These are phyloP conservation scores for Naganishia sp. DNA, from an alignment of 1,284 basidiomycete species.

Conservation along the genomic window DNA sequence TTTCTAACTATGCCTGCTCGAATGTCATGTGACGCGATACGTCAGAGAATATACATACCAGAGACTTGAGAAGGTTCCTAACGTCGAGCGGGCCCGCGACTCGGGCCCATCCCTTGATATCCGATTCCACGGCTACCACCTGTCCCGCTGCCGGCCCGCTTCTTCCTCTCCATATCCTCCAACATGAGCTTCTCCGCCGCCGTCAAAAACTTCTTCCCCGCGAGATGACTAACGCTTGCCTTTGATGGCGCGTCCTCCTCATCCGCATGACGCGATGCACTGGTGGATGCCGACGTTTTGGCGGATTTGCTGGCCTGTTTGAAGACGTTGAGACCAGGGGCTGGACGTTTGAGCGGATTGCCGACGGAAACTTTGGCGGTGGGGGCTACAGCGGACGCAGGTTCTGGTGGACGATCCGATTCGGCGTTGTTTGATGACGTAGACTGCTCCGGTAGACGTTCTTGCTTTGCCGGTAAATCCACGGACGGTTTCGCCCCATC, in stretches of 20 bases:
- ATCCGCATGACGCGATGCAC: slow-evolving; percentile 46
- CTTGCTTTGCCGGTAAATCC: slow-evolving; percentile 9
- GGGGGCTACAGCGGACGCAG: slow-evolving; percentile 17
- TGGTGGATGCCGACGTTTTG: slow-evolving; percentile 57
- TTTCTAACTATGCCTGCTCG: no score
- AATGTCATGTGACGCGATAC: not conserved
- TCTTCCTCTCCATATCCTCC: slow-evolving; percentile 83
- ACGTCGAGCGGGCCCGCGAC: slow-evolving; percentile 28
- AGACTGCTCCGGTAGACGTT: not conserved
- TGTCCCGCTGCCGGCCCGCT: slow-evolving; percentile 61
- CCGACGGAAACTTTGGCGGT: slow-evolving; percentile 32
- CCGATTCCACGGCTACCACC: slow-evolving; percentile 31
- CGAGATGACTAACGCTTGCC: slow-evolving; percentile 50
- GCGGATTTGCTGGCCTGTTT: slow-evolving; percentile 60
- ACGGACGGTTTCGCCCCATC: not conserved
- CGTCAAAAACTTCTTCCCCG: slow-evolving; percentile 62
- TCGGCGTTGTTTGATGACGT: slow-evolving; percentile 10
- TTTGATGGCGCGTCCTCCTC: slow-evolving; percentile 42
- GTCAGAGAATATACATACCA: not conserved
- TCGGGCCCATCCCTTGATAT: slow-evolving; percentile 35
- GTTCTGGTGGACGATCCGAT: slow-evolving; percentile 15
- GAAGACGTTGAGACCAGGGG: slow-evolving; percentile 64
- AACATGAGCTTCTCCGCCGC: slow-evolving; percentile 80
- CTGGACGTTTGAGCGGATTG: slow-evolving; percentile 54
- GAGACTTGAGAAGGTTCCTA: not conserved